Evolutionary conservation across 805 yeast genomes (phyloP), one percentile per base, ranked within the genome.

Genomic region (Allodekkera sacchari): DNA sequence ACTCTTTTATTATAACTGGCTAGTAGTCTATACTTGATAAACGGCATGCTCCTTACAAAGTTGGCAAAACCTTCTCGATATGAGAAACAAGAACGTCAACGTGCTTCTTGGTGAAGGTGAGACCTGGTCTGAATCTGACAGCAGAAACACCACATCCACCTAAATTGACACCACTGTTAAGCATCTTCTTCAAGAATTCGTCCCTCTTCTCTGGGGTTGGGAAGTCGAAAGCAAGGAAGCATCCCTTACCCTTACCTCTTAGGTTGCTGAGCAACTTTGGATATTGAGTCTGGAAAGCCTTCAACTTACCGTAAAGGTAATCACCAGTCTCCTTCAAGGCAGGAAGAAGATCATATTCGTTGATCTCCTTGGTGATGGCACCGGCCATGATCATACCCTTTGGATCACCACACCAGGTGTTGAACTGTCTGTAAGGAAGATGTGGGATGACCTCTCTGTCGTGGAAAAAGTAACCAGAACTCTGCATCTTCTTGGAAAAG

Each of bases 321-420:
- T 58, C 68, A 45, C 94, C 94, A 28, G 79, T 81, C 48, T 65
- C 63, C 7, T 59, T 61, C 34, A 80, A 71, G 41, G 71, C 64
- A 22, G 61, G 57, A 29, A 73, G 67, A 45, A 83, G 68, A 45
- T 74, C 70, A 52, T 81, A 59, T 45, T 73, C 72, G 30, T 63
- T 59, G 30, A 81, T 63, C 62, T 83, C 87, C 43, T 68, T 55
- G 48, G 73, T 74, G 52, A 83, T 80, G 43, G 83, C 75, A 50
- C 80, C 77, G 35, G 88, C 82, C 47, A 84, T 66, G 48, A 83
- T 63, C 55, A 81, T 70, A 61, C 78, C 75, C 37, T 87, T 79
- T 55, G 94, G 88, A 62, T 83, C 94, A 49, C 94, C 94, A 63
- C 89, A 81, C 94, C 94, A 83, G 37, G 94, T 83, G 75, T 83